Conservation (phyloP, 345 rosid species). For the Gynandropsis gynandra region DNA sequence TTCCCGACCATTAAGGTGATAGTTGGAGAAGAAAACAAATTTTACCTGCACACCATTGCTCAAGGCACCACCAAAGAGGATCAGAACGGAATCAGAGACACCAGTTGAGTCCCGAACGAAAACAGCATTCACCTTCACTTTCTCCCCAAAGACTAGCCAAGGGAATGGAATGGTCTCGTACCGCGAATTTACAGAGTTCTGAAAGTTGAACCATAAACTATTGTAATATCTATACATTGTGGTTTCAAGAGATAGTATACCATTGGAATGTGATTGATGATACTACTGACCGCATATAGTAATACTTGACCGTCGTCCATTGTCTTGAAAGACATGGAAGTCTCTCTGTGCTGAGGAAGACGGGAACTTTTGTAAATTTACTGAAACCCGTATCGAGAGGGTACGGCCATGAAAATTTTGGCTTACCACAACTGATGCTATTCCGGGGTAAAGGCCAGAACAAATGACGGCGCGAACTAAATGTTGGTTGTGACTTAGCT, state of each 20-base stretch:
- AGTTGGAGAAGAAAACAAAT: conserved; percentile 11
- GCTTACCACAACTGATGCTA: conserved; percentile 88
- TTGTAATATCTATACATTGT: neutral
- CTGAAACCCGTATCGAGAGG: neutral
- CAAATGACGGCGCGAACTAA: conserved; percentile 92
- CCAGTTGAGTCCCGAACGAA: conserved; percentile 97
- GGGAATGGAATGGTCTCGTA: conserved; percentile 85
- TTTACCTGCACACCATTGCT: conserved; percentile 61
- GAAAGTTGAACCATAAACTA: conserved; percentile 17
- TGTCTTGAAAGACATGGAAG: conserved; percentile 91
- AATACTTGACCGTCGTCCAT: conserved; percentile 97
- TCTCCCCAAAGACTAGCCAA: conserved; percentile 96
- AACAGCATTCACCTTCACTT: conserved; percentile 86
- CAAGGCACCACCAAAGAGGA: conserved; percentile 83
- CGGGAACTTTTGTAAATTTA: conserved; percentile 2
- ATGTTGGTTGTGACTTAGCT: conserved; percentile 81
- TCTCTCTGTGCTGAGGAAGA: conserved; percentile 75
- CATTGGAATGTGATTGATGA: conserved; percentile 11
- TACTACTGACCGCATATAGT: conserved; percentile 65
- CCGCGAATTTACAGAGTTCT: conserved; percentile 96
- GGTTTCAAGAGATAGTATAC: neutral
- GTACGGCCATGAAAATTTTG: neutral
- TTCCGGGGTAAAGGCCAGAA: conserved; percentile 94
- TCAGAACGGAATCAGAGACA: conserved; percentile 81
- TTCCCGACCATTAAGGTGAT: neutral